Evolutionary conservation across 177 flowering plant genomes (phyloP), one percentile per base, ranked within the genome.

Genomic region (Vitis hybrid): DNA sequence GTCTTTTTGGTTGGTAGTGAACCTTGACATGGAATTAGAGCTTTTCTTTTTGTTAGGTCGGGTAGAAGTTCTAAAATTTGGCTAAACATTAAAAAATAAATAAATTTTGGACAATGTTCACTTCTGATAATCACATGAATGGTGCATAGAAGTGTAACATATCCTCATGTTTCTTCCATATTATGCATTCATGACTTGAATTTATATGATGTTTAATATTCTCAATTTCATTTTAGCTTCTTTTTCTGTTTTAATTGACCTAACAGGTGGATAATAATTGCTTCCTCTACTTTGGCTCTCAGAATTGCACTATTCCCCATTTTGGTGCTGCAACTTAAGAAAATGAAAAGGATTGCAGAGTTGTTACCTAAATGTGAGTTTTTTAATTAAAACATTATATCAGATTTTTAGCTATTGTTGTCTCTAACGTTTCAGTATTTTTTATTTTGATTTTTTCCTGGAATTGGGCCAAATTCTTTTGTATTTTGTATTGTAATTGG

Each of bases 211-310:
- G 22, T 48, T 51, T 58, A 39, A 33, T 18, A 22, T 68, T 31
- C n/a, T 39, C 14, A 63, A 20, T 70, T 9, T 69, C 53, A 13
- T 56, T 69, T 31, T 58, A 19, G 20, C 29, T 58, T 26, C 19
- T 49, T 50, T n/a, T 10, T 69, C 9, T 50, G 51, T 65, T 65
- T 55, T 65, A 39, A 67, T 69, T 67, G 12, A 31, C 55, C 53
- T 51, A 51, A 68, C 77, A 94, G 98, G 97, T 94, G 98, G 97
- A 48, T 85, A 26, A 53, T 83, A 50, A 88, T 94, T 66, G 84
- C 80, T 51, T 80, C 91, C 3, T 88, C 97, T n/a, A 92, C 97
- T 26, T 57, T 91, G 80, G 87, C 88, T 55, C 76, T 90, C 60
- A 86, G 98, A 75, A 2, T 87, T 56, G 62, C 80, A 50, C n/a